Evolutionary conservation across 2,329 filamentous ascomycete species (phyloP), one percentile per base, ranked within the genome.

Genomic region (Huntiella savannae): DNA sequence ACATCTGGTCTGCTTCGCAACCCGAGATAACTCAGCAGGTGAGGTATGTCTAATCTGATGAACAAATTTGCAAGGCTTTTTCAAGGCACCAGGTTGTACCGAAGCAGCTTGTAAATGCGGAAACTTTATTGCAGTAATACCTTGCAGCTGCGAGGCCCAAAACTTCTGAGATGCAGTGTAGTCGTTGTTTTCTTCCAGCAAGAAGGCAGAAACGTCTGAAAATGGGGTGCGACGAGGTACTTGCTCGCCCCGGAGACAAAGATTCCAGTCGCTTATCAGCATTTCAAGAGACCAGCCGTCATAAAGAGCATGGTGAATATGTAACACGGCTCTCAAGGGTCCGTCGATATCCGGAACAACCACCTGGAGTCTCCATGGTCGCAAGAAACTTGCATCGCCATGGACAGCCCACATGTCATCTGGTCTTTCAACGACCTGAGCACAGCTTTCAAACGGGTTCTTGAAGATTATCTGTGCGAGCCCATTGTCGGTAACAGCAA

Each of bases 231-330:
- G 66, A 1, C 53, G 37, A 0, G 52, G 34, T 1, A 62, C 51
- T 4, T 43, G 11, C 1, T 51, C 45, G 6, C 57, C 56, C 22
- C 44, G 43, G 0, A 81, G 54, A 1, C 3, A 70, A 65, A 4
- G 93, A 62, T 57, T 94, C 84, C 19, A 69, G 63, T 11, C 83
- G 54, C 22, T 28, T 7, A 8, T 28, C 0, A 92, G 60, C 28
- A 88, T 64, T 44, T 94, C 81, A 56, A 86, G 70, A 0, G 85
- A 87, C 87, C 87, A 95, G n/a, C 86, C 87, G 59, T 95, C 87
- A 56, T 93, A 95, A 1, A 92, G 58, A 1, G 83, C 77, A 60
- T 95, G 87, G 56, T 93, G 86, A 0, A 92, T 64, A 10, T 79
- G 67, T 39, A 83, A 45, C 8, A 72, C 59, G 49, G 57, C 58